A percentile compares a stretch with the other conserved stretches of the same genome.
These are phyloP conservation scores for Penicillium sp. DNA, from an alignment of 2,329 filamentous ascomycete species.

Conservation along the genomic window DNA sequence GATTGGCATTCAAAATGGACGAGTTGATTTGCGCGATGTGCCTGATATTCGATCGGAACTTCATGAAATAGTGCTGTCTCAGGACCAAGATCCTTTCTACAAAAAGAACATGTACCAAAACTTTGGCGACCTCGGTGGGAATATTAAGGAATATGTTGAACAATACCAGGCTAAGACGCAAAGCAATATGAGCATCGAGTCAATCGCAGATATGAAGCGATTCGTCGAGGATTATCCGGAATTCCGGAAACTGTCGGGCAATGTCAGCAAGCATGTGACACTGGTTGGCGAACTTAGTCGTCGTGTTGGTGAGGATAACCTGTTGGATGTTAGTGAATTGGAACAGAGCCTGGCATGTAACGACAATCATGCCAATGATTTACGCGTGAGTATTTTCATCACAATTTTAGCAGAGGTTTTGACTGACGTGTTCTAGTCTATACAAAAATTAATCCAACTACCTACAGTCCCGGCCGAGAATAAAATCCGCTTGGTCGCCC, in stretches of 20 bases:
- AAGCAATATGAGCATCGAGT: constrained; percentile 91
- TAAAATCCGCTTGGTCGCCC: constrained; percentile 83
- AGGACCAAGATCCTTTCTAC: constrained; percentile 98
- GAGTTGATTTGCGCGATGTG: constrained; percentile 80
- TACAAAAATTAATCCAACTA: constrained; percentile 82
- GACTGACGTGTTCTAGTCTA: constrained; percentile 50
- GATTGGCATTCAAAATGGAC: constrained; percentile 89
- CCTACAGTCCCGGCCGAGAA: constrained; percentile 72
- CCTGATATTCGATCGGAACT: constrained; percentile 82
- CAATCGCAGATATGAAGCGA: constrained; percentile 96
- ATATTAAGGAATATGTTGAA: constrained; percentile 98
- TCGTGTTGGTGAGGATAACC: constrained; percentile 75
- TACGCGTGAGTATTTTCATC: constrained; percentile 61
- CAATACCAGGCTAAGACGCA: constrained; percentile 98
- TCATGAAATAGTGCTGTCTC: constrained; percentile 89
- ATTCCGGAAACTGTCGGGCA: constrained; percentile 92
- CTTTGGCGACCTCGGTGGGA: constrained; percentile 90
- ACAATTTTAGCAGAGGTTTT: background rate
- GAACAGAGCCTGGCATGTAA: constrained; percentile 97
- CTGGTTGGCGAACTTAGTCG: constrained; percentile 90
- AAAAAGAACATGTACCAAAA: constrained; percentile 99
- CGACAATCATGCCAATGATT: constrained; percentile 84
- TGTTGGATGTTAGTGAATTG: constrained; percentile 94
- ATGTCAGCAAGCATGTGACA: constrained; percentile 97
- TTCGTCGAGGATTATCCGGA: constrained; percentile 99